A percentile compares a stretch with the other conserved stretches of the same genome.
phyloP scores from a whole-genome alignment of 1,284 basidiomycete species.

The Cystobasidium slooffiae region DNA sequence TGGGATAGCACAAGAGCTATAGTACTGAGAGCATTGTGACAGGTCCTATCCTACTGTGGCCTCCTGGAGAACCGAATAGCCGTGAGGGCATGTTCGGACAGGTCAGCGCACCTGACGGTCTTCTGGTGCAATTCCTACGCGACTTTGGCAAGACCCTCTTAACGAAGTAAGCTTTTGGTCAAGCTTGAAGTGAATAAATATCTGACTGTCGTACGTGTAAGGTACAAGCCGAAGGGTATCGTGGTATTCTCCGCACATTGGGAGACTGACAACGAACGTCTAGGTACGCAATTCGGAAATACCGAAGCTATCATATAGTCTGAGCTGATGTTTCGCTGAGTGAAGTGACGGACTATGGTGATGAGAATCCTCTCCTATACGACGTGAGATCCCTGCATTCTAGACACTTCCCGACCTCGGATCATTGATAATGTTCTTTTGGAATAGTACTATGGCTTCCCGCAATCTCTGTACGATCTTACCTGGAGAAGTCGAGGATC shows the following conservation, averaged over 20 bases:
- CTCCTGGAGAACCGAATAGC: constrained; percentile 27
- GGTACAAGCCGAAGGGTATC: constrained; percentile 71
- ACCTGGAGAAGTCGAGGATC: constrained; percentile 72
- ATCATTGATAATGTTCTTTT: background rate
- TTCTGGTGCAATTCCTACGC: constrained; percentile 66
- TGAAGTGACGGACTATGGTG: constrained; percentile 71
- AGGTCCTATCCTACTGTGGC: constrained; percentile 49
- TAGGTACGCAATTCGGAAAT: constrained; percentile 58
- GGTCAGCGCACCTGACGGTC: constrained; percentile 62
- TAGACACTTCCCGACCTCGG: background rate
- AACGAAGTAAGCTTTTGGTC: constrained; percentile 58
- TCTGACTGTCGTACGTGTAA: background rate
- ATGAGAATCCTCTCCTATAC: constrained; percentile 71
- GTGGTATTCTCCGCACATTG: constrained; percentile 80
- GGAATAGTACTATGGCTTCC: constrained; percentile 67
- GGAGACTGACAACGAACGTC: constrained; percentile 67
- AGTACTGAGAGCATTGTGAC: no score
- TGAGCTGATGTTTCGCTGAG: background rate
- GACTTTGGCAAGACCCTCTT: constrained; percentile 71
- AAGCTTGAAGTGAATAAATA: background rate
- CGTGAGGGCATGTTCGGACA: constrained; percentile 31
- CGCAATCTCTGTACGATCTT: constrained; percentile 63
- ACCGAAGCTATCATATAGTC: background rate
- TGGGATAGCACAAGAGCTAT: no score
- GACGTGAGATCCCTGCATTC: constrained; percentile 57